Percentiles rank a stretch among this genome's conserved stretches.
These are phyloP conservation scores for Mycena leptocephala DNA, from an alignment of 768 basidiomycete genomes.

Conservation along the genomic window DNA sequence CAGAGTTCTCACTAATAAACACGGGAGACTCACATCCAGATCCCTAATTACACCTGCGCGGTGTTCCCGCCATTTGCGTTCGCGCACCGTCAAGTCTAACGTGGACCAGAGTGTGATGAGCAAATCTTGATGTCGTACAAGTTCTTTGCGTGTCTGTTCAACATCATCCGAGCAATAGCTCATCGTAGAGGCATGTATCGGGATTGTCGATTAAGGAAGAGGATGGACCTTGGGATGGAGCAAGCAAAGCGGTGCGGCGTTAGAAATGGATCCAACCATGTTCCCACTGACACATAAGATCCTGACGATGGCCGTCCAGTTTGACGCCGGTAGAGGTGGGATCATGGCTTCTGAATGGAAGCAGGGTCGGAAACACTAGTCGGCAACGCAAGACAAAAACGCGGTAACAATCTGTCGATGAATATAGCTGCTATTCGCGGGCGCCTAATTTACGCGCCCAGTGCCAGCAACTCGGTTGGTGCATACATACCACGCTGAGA, in stretches of 20 bases:
- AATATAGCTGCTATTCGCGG: background rate
- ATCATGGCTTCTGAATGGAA: background rate
- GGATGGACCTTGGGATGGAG: no score
- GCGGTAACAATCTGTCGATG: background rate
- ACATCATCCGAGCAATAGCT: slow-evolving; percentile 8
- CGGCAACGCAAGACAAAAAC: background rate
- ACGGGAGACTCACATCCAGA: slow-evolving; percentile 9
- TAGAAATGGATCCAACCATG: background rate
- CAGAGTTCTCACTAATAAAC: background rate
- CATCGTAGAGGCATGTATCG: background rate
- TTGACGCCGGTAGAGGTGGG: background rate
- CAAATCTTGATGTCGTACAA: slow-evolving; percentile 6
- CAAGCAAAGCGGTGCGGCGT: background rate
- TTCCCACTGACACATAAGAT: background rate
- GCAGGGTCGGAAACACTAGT: background rate
- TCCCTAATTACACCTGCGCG: background rate
- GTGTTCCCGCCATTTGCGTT: slow-evolving; percentile 3
- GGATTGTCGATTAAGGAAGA: background rate
- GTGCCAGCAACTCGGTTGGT: no score
- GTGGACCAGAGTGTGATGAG: slow-evolving; percentile 6
- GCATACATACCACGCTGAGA: background rate
- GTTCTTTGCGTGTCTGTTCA: slow-evolving; percentile 7
- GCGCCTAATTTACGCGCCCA: background rate
- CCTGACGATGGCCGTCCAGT: background rate
- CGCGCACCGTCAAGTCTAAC: slow-evolving; percentile 1